These are phyloP conservation scores for Piromyces finnis DNA, from an alignment of 192 early-diverging fungal species.

Conservation along the genomic window DNA sequence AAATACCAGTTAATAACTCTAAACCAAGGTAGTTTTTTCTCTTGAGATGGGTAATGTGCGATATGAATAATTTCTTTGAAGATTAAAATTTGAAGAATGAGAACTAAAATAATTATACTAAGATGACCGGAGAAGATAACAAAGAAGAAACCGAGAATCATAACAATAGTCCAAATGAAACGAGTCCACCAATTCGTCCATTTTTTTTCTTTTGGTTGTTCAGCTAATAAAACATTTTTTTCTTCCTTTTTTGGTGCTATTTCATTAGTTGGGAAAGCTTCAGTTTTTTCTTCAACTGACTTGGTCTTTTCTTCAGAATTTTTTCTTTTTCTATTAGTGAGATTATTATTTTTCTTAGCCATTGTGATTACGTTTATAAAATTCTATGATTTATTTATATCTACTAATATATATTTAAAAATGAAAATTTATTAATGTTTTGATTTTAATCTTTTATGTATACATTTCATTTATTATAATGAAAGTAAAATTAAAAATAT, in stretches of 20 bases:
- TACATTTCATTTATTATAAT: no score
- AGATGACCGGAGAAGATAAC: constrained; percentile 46
- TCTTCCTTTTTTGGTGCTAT: neutral
- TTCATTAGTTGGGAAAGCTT: neutral
- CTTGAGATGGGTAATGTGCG: constrained; percentile 60
- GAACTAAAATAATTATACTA: constrained; percentile 71
- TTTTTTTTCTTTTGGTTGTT: constrained; percentile 21
- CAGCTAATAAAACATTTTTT: constrained; percentile 14
- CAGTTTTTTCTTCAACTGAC: neutral
- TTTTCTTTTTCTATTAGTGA: neutral
- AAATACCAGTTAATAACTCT: constrained; percentile 90
- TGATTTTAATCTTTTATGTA: no score
- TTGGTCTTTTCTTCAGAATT: neutral
- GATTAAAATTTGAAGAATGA: constrained; percentile 64
- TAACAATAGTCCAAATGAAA: constrained; percentile 67
- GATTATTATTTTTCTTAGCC: neutral
- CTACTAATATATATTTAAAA: neutral
- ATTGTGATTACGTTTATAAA: neutral
- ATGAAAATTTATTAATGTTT: no score
- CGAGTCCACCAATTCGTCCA: constrained; percentile 74
- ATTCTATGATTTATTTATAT: neutral
- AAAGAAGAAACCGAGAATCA: constrained; percentile 71
- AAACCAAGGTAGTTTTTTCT: constrained; percentile 79
- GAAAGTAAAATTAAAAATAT: no score
- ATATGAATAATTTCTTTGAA: constrained; percentile 89